phyloP scores from a whole-genome alignment of 345 rosid genomes.

The Pistacia vera region DNA sequence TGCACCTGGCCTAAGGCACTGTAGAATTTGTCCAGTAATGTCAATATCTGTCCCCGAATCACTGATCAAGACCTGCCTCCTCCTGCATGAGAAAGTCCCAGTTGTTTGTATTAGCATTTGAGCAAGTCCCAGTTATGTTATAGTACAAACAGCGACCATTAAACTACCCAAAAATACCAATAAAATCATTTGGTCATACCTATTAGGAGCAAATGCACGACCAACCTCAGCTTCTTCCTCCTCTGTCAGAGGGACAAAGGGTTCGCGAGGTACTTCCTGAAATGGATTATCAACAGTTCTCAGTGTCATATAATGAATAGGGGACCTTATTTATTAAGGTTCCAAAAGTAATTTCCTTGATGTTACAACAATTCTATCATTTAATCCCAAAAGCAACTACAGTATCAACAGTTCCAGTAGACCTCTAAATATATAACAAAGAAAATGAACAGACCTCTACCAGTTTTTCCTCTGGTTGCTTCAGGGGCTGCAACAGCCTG shows the following conservation, averaged over 20 bases:
- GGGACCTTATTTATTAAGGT: neutral
- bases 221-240: slow-evolving; percentile 69
- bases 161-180: slow-evolving; percentile 11
- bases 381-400: neutral
- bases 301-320: neutral
- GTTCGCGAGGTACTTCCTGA: slow-evolving; percentile 62
- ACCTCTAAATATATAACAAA: neutral
- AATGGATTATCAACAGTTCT: slow-evolving; percentile 21
- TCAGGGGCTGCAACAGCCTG: slow-evolving; percentile 44
- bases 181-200: slow-evolving; percentile 41
- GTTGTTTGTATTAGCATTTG: neutral
- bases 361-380: neutral
- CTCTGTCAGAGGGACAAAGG: slow-evolving; percentile 68
- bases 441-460: slow-evolving; percentile 35
- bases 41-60: slow-evolving; percentile 72
- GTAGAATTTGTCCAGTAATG: slow-evolving; percentile 65
- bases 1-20: slow-evolving; percentile 69
- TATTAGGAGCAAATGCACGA: slow-evolving; percentile 49
- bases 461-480: slow-evolving; percentile 44
- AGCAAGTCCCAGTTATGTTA: slow-evolving; percentile 18
- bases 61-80: slow-evolving; percentile 45
- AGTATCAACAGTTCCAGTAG: neutral
- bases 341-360: neutral
- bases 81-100: slow-evolving; percentile 45
- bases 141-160: slow-evolving; percentile 12